Base-by-base conservation (phyloP, 805 yeast species). In the Nakazawaea holstii region DNA sequence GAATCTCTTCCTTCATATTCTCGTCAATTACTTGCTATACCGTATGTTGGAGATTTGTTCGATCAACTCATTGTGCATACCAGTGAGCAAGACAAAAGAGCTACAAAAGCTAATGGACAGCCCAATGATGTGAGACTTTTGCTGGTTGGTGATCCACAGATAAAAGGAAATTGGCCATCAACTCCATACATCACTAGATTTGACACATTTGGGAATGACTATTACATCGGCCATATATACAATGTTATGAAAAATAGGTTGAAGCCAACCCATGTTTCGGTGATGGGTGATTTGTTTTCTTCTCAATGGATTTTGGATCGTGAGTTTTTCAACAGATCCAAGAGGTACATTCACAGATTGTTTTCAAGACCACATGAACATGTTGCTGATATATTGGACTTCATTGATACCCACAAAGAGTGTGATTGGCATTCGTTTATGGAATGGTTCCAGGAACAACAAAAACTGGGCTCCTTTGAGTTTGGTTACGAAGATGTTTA, bases 81-180 rank as follows among this genome's bases (percentile, higher is more conserved):
- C 8, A 51, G 41, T 27, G 42, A 20, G 13, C 47, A 44, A 1
- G 51, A 62, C 2, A 41, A 48, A 15, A 61, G 55, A 8, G 8
- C 30, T 7, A 31, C 49, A 40, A 15, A 30, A 44, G 11, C 52
- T 54, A 27, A 43, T 2, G 67, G 64, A 15, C 35, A 39, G 2
- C 52, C 71, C 4, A 60, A 70, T 9, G 80, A 76, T 54, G 75
- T 91, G 44, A 79, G 79, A 52, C 65, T 94, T 65, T 63, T 91
- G 53, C 85, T 96, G 6, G 83, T 90, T 63, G 99, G 98, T 6
- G 99, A 94, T 59, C 99, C 99, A 0, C 99, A 94, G 68, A 91
- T 94, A 63, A 87, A 92, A 52, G 99, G 99, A 2, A 79, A 82
- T 55, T 82, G 88, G 85, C 77, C 76, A 7, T 68, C 72, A 26